phyloP scores from a whole-genome alignment of 345 rosid species.

The Camelina hispida region DNA sequence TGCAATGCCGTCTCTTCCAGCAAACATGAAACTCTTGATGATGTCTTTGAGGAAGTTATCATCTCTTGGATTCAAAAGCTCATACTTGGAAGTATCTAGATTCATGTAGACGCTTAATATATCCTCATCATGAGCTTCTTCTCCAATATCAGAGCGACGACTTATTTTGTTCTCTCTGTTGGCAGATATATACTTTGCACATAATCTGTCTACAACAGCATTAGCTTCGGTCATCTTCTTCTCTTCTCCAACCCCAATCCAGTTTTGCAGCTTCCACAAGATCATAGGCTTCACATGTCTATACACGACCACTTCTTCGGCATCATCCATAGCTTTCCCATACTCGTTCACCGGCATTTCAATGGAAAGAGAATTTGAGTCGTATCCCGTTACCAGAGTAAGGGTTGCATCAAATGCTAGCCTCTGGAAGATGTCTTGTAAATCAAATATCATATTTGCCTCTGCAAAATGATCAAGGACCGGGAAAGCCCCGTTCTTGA shows the following conservation, averaged over 20 bases:
- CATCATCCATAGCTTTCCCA: conserved; percentile 47
- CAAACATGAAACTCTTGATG: conserved; percentile 52
- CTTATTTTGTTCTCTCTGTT: conserved; percentile 27
- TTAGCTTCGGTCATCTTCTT: conserved; percentile 46
- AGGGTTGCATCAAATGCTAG: conserved; percentile 53
- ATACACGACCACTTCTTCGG: conserved; percentile 41
- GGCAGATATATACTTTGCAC: conserved; percentile 40
- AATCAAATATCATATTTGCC: conserved; percentile 36
- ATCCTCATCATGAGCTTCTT: conserved; percentile 26
- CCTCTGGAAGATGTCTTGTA: conserved; percentile 53
- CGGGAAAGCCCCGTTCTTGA: conserved; percentile 40
- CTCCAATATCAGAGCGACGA: conserved; percentile 1
- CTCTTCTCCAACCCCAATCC: conserved; percentile 48
- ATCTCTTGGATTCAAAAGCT: conserved; percentile 34
- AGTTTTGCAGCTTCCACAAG: conserved; percentile 45
- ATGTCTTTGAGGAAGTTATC: conserved; percentile 57
- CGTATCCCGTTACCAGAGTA: conserved; percentile 46
- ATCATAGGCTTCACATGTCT: conserved; percentile 34
- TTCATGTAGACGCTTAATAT: conserved; percentile 38
- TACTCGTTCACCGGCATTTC: conserved; percentile 42
- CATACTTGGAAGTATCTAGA: conserved; percentile 24
- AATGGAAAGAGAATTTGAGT: conserved; percentile 45
- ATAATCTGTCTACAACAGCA: conserved; percentile 19
- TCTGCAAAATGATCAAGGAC: conserved; percentile 44
- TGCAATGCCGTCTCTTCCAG: conserved; percentile 53